Conservation (phyloP, 495 filamentous ascomycete species). For the Durotheca rogersii region DNA sequence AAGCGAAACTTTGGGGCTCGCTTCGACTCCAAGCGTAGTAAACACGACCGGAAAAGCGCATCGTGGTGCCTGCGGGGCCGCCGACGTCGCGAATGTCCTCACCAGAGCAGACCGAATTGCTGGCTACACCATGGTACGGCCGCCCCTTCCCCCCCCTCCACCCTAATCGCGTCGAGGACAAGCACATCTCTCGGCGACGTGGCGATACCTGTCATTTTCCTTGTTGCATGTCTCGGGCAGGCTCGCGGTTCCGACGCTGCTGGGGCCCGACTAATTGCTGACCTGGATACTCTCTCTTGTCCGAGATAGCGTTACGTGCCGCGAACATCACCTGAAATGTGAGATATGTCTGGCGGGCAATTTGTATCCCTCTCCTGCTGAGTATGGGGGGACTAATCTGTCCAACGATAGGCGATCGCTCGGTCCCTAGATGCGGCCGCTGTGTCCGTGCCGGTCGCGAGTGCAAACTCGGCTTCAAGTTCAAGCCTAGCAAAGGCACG, state of each 20-base stretch:
- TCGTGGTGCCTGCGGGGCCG: constrained; percentile 1
- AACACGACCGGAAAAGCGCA: no score
- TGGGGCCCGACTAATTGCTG: constrained; percentile 11
- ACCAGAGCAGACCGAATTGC: constrained; percentile 29
- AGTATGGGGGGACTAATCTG: not conserved
- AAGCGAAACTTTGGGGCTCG: no score
- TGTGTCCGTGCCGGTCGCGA: constrained; percentile 38
- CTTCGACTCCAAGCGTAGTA: no score
- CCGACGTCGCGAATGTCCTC: constrained; percentile 37
- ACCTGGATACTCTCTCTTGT: constrained; percentile 5
- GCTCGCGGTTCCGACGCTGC: not conserved
- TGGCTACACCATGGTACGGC: constrained; percentile 36
- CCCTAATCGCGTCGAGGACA: no score
- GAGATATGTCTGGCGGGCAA: not conserved
- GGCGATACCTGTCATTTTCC: no score
- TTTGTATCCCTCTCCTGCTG: not conserved
- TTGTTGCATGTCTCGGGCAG: not conserved
- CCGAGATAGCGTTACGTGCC: constrained; percentile 45
- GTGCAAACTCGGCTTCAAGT: constrained; percentile 35
- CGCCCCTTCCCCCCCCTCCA: not conserved
- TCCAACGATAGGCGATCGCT: constrained; percentile 42
- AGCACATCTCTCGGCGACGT: not conserved
- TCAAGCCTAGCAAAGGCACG: constrained; percentile 34
- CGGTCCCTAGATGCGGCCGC: constrained; percentile 44
- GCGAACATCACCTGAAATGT: constrained; percentile 51